These are phyloP conservation scores for Parafenestella ontariensis DNA, from an alignment of 2,329 filamentous ascomycete genomes.

Conservation along the genomic window DNA sequence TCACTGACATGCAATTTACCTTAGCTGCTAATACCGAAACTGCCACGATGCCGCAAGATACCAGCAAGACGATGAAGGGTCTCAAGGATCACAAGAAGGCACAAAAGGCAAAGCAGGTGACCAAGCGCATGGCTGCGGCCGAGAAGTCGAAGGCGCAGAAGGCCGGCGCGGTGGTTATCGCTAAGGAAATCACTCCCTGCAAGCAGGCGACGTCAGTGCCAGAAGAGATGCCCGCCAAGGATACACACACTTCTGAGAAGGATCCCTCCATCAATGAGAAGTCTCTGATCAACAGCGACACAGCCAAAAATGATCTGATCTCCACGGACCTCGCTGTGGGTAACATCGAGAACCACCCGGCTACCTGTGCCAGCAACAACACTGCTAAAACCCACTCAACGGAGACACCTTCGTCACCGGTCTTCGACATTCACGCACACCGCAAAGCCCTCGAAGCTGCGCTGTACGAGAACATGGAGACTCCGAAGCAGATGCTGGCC, in stretches of 20 bases:
- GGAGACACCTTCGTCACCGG: background rate
- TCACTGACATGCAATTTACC: background rate
- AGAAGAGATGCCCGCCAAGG: background rate
- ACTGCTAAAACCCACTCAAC: too few species aligned
- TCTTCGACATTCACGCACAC: background rate
- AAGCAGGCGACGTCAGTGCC: background rate
- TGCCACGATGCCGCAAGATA: background rate
- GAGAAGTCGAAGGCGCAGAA: background rate
- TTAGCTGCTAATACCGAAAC: background rate
- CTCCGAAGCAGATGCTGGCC: conserved; percentile 2
- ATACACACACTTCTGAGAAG: background rate
- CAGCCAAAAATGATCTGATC: too few species aligned
- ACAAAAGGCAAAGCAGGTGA: conserved; percentile 6
- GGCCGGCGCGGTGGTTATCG: background rate
- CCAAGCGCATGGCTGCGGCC: conserved; percentile 5
- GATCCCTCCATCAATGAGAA: background rate
- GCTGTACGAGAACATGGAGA: conserved; percentile 10
- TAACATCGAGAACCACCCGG: too few species aligned
- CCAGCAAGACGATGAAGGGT: conserved; percentile 6
- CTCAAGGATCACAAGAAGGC: conserved; percentile 9
- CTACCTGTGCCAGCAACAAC: too few species aligned
- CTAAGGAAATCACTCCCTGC: background rate
- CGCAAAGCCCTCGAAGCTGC: conserved; percentile 7
- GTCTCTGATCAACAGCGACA: too few species aligned
- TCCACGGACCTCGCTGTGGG: too few species aligned